phyloP scores from a whole-genome alignment of 129 eudicot species.

The Pulicaria dysenterica region DNA sequence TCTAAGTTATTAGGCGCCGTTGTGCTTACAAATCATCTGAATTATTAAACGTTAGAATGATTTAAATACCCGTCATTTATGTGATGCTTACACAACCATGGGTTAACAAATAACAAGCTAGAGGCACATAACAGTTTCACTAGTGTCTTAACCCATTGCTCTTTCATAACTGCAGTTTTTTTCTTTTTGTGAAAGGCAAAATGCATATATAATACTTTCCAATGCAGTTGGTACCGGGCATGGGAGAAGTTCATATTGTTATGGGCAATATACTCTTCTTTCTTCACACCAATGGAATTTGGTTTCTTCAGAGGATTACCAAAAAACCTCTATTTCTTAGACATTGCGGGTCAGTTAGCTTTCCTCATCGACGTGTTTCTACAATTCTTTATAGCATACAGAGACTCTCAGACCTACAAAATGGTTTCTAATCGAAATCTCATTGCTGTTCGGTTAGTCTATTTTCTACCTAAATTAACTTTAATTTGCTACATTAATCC shows the following conservation, averaged over 20 bases:
- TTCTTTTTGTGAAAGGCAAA: not conserved
- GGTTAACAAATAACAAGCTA: no score
- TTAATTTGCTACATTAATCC: not conserved
- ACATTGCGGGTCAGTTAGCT: conserved; percentile 76
- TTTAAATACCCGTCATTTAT: no score
- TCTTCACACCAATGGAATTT: conserved; percentile 96
- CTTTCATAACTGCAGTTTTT: no score
- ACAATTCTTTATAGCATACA: conserved; percentile 86
- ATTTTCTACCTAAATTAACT: not conserved
- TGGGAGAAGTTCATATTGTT: conserved; percentile 86
- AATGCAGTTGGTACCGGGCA: conserved; percentile 82
- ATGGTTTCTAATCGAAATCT: conserved; percentile 64
- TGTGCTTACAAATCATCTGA: no score
- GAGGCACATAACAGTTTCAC: no score
- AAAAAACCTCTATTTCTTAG: conserved; percentile 65
- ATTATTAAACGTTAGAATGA: no score
- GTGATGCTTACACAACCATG: no score
- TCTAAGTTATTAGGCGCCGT: no score
- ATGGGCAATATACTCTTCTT: conserved; percentile 95
- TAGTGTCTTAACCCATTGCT: no score
- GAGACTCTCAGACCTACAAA: conserved; percentile 81
- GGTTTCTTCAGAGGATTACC: conserved; percentile 96
- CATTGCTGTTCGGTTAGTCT: conserved; percentile 73
- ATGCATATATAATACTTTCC: conserved; percentile 3
- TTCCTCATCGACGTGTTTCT: conserved; percentile 76